Evolutionary conservation across 495 filamentous ascomycete genomes (phyloP).

Genomic region (Rhypophila decipiens): DNA sequence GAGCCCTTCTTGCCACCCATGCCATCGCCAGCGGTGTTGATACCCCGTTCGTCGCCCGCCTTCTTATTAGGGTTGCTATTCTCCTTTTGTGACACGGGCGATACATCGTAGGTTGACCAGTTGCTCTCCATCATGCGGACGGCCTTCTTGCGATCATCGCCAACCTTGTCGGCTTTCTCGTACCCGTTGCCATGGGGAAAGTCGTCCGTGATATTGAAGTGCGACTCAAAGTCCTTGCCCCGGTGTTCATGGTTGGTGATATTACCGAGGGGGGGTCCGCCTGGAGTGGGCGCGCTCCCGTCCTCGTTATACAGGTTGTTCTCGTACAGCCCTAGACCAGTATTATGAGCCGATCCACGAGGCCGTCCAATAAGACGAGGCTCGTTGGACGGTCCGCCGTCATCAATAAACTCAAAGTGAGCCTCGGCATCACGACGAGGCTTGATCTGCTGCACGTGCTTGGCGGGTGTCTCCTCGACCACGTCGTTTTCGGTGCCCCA

Average conservation of each 20-base stretch:
- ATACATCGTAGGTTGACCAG: constrained; percentile 58
- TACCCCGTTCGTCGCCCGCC: constrained; percentile 36
- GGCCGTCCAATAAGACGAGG: constrained; percentile 48
- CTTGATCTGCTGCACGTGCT: constrained; percentile 50
- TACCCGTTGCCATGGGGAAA: constrained; percentile 33
- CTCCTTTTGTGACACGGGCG: constrained; percentile 46
- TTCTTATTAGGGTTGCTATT: constrained; percentile 31
- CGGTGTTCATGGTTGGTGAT: constrained; percentile 62
- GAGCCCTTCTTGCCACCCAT: constrained; percentile 65
- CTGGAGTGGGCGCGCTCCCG: constrained; percentile 24
- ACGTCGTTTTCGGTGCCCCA: constrained; percentile 67
- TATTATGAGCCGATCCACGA: constrained; percentile 50
- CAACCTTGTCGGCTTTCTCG: constrained; percentile 20
- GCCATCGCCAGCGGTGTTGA: constrained; percentile 60
- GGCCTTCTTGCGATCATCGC: constrained; percentile 51
- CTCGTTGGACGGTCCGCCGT: constrained; percentile 26
- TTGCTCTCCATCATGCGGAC: constrained; percentile 63
- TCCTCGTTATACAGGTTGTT: constrained; percentile 63
- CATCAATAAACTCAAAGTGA: constrained; percentile 55
- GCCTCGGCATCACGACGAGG: constrained; percentile 70
- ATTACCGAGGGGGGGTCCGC: constrained; percentile 42
- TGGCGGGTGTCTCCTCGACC: constrained; percentile 50
- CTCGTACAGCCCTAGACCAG: constrained; percentile 66
- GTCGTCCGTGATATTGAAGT: constrained; percentile 64
- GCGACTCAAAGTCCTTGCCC: constrained; percentile 64